A percentile compares a stretch with the other conserved stretches of the same genome.
phyloP scores from a whole-genome alignment of 331 rosid genomes.

The Erythrophleum ivorense region DNA sequence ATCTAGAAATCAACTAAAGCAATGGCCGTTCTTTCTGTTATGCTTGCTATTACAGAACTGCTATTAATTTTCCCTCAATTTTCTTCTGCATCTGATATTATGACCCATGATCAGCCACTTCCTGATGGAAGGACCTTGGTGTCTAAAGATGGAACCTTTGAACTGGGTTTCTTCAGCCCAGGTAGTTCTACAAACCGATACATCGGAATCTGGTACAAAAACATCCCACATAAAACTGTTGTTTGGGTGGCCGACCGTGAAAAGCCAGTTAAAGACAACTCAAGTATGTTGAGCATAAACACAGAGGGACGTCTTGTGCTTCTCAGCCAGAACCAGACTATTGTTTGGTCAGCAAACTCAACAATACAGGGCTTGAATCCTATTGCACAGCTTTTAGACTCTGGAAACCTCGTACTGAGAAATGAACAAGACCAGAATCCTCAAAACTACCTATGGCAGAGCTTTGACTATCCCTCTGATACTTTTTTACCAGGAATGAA shows the following conservation, averaged over 20 bases:
- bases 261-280: neutral
- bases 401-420: slow-evolving; percentile 51
- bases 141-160: slow-evolving; percentile 3
- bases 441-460: slow-evolving; percentile 2
- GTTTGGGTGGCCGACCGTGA: slow-evolving; percentile 17
- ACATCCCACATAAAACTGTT: neutral
- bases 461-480: slow-evolving; percentile 17
- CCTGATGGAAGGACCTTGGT: slow-evolving; percentile 5
- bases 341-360: no score
- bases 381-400: slow-evolving; percentile 43
- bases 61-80: neutral
- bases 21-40: neutral
- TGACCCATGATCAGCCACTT: neutral
- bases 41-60: neutral
- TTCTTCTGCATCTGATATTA: neutral
- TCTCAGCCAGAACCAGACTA: slow-evolving; percentile 11
- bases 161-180: neutral
- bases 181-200: neutral
- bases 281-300: slow-evolving; percentile 38
- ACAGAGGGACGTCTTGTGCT: slow-evolving; percentile 34
- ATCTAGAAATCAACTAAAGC: neutral
- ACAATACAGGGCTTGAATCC: slow-evolving; percentile 11
- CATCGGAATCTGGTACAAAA: slow-evolving; percentile 6
- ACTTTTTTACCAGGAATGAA: slow-evolving; percentile 43
- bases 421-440: slow-evolving; percentile 26